A percentile compares a stretch with the other conserved stretches of the same genome.
Evolutionary conservation across 805 yeast species (phyloP).

Genomic region (Candida krabiensis): DNA sequence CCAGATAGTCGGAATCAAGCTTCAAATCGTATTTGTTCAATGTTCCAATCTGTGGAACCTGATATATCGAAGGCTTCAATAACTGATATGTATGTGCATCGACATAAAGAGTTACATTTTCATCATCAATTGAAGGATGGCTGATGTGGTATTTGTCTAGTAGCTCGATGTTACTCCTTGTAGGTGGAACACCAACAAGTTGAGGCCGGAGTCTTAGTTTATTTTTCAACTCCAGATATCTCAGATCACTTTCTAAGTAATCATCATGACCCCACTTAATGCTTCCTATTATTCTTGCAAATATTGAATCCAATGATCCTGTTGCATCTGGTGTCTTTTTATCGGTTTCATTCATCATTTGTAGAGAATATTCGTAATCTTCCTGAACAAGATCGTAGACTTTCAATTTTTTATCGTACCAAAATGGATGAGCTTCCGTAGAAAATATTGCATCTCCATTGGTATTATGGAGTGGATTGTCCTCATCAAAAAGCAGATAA

Average conservation of each 20-base stretch:
- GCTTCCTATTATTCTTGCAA: conserved; percentile 3
- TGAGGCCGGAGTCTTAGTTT: conserved; percentile 5
- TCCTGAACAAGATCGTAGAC: conserved; percentile 21
- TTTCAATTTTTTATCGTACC: conserved; percentile 50
- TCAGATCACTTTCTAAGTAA: conserved; percentile 10
- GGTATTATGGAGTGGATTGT: conserved; percentile 46
- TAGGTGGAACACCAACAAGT: conserved; percentile 6
- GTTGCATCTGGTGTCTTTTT: conserved; percentile 6
- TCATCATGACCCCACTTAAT: conserved; percentile 3
- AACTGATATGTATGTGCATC: conserved; percentile 9
- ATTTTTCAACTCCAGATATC: conserved; percentile 10
- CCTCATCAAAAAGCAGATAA: conserved; percentile 73
- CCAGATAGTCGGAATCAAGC: conserved; percentile 20
- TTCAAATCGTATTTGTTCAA: conserved; percentile 7
- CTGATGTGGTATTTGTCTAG: conserved; percentile 6
- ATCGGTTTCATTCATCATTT: conserved; percentile 4
- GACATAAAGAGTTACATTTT: conserved; percentile 7
- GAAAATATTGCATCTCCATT: conserved; percentile 53
- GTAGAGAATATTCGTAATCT: conserved; percentile 18
- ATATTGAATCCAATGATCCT: conserved; percentile 1
- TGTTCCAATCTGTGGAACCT: not conserved
- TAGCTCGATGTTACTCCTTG: not conserved
- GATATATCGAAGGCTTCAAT: conserved; percentile 7
- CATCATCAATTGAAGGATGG: not conserved
- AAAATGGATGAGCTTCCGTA: conserved; percentile 91